phyloP scores from a whole-genome alignment of 495 filamentous ascomycete genomes.

The Tuber melanosporum region DNA sequence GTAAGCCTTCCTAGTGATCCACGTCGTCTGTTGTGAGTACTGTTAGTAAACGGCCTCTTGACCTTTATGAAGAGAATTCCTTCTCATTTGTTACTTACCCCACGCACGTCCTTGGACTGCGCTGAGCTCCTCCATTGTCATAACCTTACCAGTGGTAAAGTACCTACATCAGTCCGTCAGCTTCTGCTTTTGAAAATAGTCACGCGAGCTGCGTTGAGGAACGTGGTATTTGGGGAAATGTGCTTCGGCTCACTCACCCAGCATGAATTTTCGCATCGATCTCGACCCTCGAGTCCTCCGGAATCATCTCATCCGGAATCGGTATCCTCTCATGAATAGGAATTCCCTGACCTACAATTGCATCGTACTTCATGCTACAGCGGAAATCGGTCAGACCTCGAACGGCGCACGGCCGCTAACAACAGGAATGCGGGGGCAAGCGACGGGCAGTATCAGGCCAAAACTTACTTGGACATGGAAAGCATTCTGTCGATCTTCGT shows the following conservation, averaged over 20 bases:
- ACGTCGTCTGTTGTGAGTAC: slow-evolving; percentile 39
- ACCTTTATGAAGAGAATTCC: slow-evolving; percentile 18
- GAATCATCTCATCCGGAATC: slow-evolving; percentile 90
- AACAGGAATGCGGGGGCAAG: slow-evolving; percentile 33
- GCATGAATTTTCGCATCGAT: slow-evolving; percentile 99
- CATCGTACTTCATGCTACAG: slow-evolving; percentile 91
- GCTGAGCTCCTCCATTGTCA: slow-evolving; percentile 77
- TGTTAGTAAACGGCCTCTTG: slow-evolving; percentile 30
- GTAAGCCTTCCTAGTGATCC: slow-evolving; percentile 41
- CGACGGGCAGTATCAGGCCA: slow-evolving; percentile 25
- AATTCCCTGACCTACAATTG: slow-evolving; percentile 92
- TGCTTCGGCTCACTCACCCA: slow-evolving; percentile 60
- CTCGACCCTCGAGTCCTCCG: slow-evolving; percentile 89
- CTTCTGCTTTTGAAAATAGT: slow-evolving; percentile 21
- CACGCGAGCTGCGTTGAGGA: slow-evolving; percentile 22
- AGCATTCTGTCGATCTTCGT: slow-evolving; percentile 98
- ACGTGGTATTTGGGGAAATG: slow-evolving; percentile 11
- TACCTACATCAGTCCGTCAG: slow-evolving; percentile 45
- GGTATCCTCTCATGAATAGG: slow-evolving; percentile 88
- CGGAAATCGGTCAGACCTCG: slow-evolving; percentile 22
- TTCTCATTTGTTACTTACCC: slow-evolving; percentile 52
- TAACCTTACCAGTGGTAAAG: slow-evolving; percentile 84
- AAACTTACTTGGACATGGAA: slow-evolving; percentile 84
- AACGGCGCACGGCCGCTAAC: slow-evolving; percentile 16
- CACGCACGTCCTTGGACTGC: slow-evolving; percentile 84